Evolutionary conservation across 208 protist genomes (phyloP), one percentile per base, ranked within the genome.

Genomic region (Vickermania ingenoplastis): DNA sequence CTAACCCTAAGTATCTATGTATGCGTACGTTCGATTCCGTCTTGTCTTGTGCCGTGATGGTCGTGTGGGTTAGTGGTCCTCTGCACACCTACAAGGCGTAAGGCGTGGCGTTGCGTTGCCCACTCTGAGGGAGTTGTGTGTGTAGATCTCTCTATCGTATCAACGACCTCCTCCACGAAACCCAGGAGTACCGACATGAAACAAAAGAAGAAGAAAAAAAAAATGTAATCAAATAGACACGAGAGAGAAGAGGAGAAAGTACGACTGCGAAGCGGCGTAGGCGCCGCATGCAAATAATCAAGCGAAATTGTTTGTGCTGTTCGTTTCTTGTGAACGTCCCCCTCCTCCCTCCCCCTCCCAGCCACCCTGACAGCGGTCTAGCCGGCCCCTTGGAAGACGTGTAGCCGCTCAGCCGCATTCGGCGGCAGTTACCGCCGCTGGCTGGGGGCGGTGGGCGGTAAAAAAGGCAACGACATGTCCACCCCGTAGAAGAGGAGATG

Each of bases 401-500:
- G n/a, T n/a, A n/a, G 11, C 11, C 36, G 17, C 11, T n/a, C 17
- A 48, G 36, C 36, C 36, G 17, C 36, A 48, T 17, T 17, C 17
- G 11, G 17, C 36, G 36, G 11, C 11, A 7, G 7, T 17, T 48
- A n/a, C 17, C 17, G 7, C 17, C 36, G 17, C 36, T 48, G 7
- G 36, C 11, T 7, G 36, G 36, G 11, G 17, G 36, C 4, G n/a
- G 41, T 41, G 5, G 30, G 60, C 31, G 25, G 59, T 55, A 53
- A 28, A 63, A 79, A 89, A 4, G 87, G 83, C 17, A 88, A 62
- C n/a, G 77, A 85, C 2, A 73, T 67, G 73, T 94, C 82, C 27
- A 94, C 57, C 0, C 87, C 87, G 56, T 81, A 94, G 63, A 91
- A 81, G 2, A 91, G 29, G 53, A 94, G 69, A 57, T 94, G 87